Conservation (phyloP, 2,329 filamentous ascomycete species). For the Dactylellina cionopaga region DNA sequence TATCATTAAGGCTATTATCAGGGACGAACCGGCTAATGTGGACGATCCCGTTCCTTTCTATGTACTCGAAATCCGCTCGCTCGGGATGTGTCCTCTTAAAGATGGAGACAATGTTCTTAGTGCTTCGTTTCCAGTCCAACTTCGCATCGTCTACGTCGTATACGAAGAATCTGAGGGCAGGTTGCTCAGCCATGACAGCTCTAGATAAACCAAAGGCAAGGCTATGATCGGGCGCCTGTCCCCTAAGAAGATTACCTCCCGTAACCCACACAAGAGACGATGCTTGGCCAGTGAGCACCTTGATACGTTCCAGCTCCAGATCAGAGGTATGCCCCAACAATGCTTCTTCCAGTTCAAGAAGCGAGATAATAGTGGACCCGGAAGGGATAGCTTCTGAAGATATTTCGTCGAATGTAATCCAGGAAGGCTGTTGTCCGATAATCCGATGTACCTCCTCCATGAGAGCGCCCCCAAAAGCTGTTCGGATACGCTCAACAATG, state of each 20-base stretch:
- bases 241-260: slow-evolving; percentile 37
- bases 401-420: slow-evolving; percentile 5
- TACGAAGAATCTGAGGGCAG: slow-evolving; percentile 53
- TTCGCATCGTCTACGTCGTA: slow-evolving; percentile 52
- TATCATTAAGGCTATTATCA: slow-evolving; percentile 54
- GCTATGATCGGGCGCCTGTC: slow-evolving; percentile 47
- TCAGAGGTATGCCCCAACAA: slow-evolving; percentile 37
- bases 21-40: slow-evolving; percentile 58
- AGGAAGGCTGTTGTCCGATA: slow-evolving; percentile 3
- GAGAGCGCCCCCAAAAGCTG: not conserved
- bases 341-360: slow-evolving; percentile 34
- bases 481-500: slow-evolving; percentile 2
- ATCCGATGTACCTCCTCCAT: not conserved
- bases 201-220: slow-evolving; percentile 54
- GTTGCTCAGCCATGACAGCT: slow-evolving; percentile 55
- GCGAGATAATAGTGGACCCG: slow-evolving; percentile 22
- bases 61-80: slow-evolving; percentile 57
- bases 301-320: slow-evolving; percentile 26
- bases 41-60: slow-evolving; percentile 58
- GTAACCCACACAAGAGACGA: slow-evolving; percentile 54
- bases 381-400: not conserved
- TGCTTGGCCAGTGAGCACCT: slow-evolving; percentile 47
- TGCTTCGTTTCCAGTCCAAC: slow-evolving; percentile 3
- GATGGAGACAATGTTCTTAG: slow-evolving; percentile 31
- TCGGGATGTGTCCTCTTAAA: slow-evolving; percentile 10